Conservation (phyloP, 805 yeast genomes). For the Nakazawaea populi region DNA sequence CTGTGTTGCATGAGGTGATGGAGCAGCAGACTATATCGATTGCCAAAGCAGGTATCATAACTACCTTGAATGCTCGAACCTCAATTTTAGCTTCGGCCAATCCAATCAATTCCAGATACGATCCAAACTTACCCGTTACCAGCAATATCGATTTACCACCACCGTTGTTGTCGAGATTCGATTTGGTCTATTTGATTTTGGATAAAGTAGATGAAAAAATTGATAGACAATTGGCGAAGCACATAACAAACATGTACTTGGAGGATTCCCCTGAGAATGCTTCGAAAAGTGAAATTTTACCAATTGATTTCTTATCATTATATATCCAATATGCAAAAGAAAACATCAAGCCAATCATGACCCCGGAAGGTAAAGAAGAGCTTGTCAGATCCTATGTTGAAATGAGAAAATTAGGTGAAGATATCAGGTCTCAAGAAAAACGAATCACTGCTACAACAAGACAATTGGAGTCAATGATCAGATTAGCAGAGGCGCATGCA, state of each 20-base stretch:
- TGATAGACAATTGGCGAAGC: constrained; percentile 85
- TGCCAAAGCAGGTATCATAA: constrained; percentile 97
- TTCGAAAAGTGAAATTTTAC: constrained; percentile 60
- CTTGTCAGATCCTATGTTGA: constrained; percentile 85
- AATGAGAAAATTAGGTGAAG: constrained; percentile 94
- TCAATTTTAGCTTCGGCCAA: constrained; percentile 95
- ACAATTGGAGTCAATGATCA: constrained; percentile 92
- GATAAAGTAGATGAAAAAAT: constrained; percentile 86
- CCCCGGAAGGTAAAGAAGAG: constrained; percentile 76
- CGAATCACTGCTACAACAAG: constrained; percentile 97
- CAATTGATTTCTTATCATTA: constrained; percentile 80
- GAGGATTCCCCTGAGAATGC: constrained; percentile 81
- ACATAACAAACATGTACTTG: constrained; percentile 84
- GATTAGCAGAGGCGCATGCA: constrained; percentile 95
- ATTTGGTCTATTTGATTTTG: constrained; percentile 83
- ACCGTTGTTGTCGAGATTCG: constrained; percentile 90
- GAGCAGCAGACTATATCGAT: constrained; percentile 98
- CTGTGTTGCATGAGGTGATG: constrained; percentile 97
- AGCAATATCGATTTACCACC: constrained; percentile 96
- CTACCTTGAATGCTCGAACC: constrained; percentile 93
- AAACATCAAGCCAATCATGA: constrained; percentile 70
- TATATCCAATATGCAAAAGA: constrained; percentile 96
- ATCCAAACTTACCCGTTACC: constrained; percentile 92
- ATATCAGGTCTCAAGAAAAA: constrained; percentile 75
- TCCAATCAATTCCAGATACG: constrained; percentile 93